phyloP scores from a whole-genome alignment of 2,329 filamentous ascomycete species.

The Ophiostoma ulmi region DNA sequence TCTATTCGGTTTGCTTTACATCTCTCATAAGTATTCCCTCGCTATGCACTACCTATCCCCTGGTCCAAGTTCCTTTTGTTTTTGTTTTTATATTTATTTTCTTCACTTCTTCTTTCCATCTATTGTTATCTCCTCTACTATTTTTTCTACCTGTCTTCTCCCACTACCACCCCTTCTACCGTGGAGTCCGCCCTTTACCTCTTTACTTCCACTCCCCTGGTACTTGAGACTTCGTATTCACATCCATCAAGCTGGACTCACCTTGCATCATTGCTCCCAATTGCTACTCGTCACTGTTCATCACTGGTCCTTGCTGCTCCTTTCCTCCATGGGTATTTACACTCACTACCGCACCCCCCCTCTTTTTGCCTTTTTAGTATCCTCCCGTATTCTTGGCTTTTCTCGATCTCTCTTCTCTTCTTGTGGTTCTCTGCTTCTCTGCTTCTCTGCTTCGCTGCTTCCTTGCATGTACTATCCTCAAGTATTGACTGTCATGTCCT shows the following conservation, averaged over 20 bases:
- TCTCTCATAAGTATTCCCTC: background rate
- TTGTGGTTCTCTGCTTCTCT: no score
- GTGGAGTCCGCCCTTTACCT: background rate
- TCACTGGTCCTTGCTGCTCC: background rate
- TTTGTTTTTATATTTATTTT: background rate
- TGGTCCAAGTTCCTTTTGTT: background rate
- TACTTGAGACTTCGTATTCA: conserved; percentile 10
- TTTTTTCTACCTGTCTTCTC: conserved; percentile 12
- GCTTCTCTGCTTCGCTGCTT: background rate
- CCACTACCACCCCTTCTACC: background rate
- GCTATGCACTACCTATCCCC: background rate
- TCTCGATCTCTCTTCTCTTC: background rate
- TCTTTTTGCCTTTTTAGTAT: conserved; percentile 9
- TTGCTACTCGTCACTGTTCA: background rate
- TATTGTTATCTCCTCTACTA: background rate
- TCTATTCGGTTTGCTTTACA: background rate
- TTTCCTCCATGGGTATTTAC: background rate
- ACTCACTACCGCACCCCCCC: background rate
- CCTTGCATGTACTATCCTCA: background rate
- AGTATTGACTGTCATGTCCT: background rate
- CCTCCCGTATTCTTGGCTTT: background rate
- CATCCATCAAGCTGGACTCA: conserved; percentile 10
- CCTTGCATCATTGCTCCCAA: background rate
- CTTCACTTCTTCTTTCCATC: background rate
- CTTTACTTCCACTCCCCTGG: background rate